A percentile compares a stretch with the other conserved stretches of the same genome.
phyloP scores from a whole-genome alignment of 139 green algal genomes.

The Chlorella vulgaris region DNA sequence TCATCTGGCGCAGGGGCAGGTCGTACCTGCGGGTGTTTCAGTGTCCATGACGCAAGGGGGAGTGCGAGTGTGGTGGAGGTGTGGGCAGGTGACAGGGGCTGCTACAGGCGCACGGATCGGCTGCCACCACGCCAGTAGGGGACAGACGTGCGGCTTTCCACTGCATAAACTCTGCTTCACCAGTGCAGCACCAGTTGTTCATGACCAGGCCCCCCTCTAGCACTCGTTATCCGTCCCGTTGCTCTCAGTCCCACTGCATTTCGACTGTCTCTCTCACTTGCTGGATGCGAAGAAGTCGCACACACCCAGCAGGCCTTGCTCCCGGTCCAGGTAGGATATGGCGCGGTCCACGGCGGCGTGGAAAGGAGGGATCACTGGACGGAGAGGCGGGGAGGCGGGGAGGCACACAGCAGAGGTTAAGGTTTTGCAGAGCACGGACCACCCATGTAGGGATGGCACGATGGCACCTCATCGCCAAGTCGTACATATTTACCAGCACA shows the following conservation, averaged over 20 bases:
- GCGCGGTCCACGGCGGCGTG: conserved; percentile 90
- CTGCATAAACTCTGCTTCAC: too few species aligned
- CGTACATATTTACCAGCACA: too few species aligned
- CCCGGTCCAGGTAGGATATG: conserved; percentile 76
- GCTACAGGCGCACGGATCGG: too few species aligned
- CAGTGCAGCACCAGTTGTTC: background rate
- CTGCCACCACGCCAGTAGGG: too few species aligned
- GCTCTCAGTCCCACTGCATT: background rate
- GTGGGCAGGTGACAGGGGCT: too few species aligned
- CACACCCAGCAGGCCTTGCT: conserved; percentile 87
- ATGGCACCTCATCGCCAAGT: too few species aligned
- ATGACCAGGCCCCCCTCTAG: background rate
- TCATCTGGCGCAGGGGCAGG: conserved; percentile 91
- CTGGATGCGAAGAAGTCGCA: conserved; percentile 92
- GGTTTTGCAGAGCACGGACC: background rate
- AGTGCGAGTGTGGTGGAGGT: too few species aligned
- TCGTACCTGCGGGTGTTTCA: conserved; percentile 70
- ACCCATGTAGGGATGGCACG: too few species aligned
- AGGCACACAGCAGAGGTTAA: background rate
- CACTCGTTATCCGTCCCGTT: too few species aligned
- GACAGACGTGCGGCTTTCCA: too few species aligned
- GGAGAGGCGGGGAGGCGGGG: background rate
- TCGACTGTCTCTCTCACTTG: conserved; percentile 58
- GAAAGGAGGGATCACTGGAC: conserved; percentile 97
- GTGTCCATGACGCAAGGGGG: background rate